Conservation (phyloP, 1,284 basidiomycete species). For the Tylopilus orsonianus region DNA sequence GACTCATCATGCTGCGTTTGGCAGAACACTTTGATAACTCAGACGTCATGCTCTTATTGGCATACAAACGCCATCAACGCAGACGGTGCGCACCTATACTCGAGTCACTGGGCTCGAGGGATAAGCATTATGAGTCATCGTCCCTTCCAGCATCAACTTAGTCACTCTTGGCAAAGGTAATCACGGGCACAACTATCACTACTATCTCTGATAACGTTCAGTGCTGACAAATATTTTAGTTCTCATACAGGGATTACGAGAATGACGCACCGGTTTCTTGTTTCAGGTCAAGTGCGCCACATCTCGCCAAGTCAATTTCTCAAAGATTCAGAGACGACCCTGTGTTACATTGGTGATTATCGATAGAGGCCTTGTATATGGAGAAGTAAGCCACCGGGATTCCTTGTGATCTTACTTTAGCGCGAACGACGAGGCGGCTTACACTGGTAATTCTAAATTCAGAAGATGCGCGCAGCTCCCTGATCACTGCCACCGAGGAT, state of each 20-base stretch:
- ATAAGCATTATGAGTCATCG: too few species aligned
- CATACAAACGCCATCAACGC: too few species aligned
- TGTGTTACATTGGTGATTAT: not conserved
- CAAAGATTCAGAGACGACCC: not conserved
- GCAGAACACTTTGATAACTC: not conserved
- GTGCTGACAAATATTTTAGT: constrained; percentile 9
- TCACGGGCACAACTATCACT: not conserved
- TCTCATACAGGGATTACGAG: constrained; percentile 11
- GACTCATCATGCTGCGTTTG: not conserved
- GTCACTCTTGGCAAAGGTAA: constrained; percentile 2
- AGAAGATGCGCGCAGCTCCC: not conserved
- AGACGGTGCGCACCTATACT: too few species aligned
- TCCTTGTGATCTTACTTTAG: too few species aligned
- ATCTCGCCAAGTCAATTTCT: not conserved
- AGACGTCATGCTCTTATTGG: not conserved
- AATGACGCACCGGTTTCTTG: constrained; percentile 2
- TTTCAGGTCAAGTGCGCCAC: constrained; percentile 9
- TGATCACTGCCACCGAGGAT: not conserved
- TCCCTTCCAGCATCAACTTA: not conserved
- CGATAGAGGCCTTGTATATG: not conserved
- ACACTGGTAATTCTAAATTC: too few species aligned
- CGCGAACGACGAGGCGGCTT: too few species aligned
- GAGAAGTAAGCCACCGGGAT: not conserved
- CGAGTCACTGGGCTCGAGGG: too few species aligned
- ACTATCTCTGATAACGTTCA: constrained; percentile 19